Evolutionary conservation across 2,329 filamentous ascomycete species (phyloP).

Genomic region (Aspergillus flavus): DNA sequence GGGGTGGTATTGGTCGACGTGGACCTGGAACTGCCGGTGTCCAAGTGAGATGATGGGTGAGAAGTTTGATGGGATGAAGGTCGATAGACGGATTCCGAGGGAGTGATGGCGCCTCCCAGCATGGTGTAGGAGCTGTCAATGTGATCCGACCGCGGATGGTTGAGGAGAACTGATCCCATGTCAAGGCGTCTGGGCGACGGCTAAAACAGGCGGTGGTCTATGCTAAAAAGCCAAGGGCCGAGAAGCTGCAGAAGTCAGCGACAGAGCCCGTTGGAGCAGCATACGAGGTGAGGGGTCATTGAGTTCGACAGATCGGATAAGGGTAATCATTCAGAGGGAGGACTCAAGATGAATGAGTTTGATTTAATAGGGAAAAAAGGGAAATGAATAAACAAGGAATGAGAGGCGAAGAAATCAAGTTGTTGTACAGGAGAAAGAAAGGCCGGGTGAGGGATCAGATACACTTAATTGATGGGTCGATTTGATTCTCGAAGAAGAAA

Average conservation of each 20-base stretch:
- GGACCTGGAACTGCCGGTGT: conserved; percentile 33
- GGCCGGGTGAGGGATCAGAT: not conserved
- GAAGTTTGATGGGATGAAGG: conserved; percentile 31
- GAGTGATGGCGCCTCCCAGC: conserved; percentile 51
- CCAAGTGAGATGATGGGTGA: conserved; percentile 26
- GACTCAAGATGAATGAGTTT: not conserved
- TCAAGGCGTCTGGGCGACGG: conserved; percentile 39
- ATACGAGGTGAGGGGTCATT: conserved; percentile 11
- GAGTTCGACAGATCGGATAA: not conserved
- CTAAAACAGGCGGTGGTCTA: conserved; percentile 12
- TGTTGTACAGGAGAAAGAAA: not conserved
- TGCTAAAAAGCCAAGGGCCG: conserved; percentile 15
- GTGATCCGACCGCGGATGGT: conserved; percentile 74
- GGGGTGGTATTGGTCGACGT: conserved; percentile 37
- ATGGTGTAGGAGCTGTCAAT: conserved; percentile 73
- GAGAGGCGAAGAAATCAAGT: not conserved
- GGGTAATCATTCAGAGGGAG: not conserved
- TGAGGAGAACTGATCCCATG: conserved; percentile 64
- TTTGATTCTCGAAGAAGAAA: not conserved
- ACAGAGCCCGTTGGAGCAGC: conserved; percentile 6
- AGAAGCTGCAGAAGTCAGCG: conserved; percentile 18
- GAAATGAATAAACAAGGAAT: not conserved
- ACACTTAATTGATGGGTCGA: not conserved
- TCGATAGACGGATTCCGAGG: conserved; percentile 42
- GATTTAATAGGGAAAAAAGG: not conserved